phyloP scores from a whole-genome alignment of 2,329 filamentous ascomycete genomes.

The Tolypocladium inflatum region DNA sequence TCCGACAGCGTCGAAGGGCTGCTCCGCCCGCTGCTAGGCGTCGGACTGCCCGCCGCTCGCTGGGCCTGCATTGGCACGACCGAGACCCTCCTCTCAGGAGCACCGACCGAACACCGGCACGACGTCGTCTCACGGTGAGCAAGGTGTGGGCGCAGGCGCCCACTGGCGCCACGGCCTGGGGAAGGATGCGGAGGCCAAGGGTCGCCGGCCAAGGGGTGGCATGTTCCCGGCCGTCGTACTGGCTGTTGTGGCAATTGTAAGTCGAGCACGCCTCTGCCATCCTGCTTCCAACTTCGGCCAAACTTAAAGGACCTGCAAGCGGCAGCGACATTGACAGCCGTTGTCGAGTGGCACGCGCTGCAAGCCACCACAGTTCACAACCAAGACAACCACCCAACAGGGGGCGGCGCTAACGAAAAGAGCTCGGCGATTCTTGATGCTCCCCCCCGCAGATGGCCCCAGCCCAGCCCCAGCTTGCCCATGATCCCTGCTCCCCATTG shows the following conservation, averaged over 20 bases:
- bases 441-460: not conserved
- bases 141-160: not conserved
- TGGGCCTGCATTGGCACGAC: not conserved
- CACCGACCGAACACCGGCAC: not conserved
- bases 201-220: not conserved
- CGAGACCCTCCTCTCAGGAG: not conserved
- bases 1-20: not conserved
- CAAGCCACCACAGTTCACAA: not conserved
- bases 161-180: not conserved
- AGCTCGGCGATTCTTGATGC: slow-evolving; percentile 1
- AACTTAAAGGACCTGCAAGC: not conserved
- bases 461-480: not conserved
- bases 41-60: not conserved
- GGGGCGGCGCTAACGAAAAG: not conserved
- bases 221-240: not conserved
- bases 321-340: not conserved
- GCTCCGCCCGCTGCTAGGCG: not conserved
- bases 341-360: not conserved
- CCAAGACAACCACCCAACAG: not conserved
- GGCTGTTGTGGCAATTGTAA: not conserved
- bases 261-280: not conserved
- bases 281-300: not conserved
- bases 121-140: not conserved
- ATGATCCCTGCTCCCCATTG: slow-evolving; percentile 3
- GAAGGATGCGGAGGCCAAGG: not conserved